These are phyloP conservation scores for Dendrothele bispora DNA, from an alignment of 768 basidiomycete species.

Conservation along the genomic window DNA sequence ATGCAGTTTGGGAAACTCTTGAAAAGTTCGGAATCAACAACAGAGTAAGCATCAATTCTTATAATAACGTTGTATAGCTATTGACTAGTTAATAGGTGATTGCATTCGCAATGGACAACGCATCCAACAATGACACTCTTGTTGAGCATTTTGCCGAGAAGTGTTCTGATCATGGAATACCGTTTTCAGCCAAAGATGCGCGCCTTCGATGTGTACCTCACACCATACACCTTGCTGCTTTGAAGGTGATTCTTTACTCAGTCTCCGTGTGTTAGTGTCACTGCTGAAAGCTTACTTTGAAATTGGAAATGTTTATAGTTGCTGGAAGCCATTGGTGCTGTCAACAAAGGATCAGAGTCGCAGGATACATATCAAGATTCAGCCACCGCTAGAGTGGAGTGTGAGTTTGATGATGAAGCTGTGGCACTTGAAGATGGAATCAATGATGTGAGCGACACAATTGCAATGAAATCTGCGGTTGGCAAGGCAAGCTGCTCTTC, in stretches of 20 bases:
- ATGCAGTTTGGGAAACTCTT: slow-evolving; percentile 18
- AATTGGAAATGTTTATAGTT: slow-evolving; percentile 18
- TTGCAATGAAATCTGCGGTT: slow-evolving; percentile 9
- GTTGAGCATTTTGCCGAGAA: slow-evolving; percentile 7
- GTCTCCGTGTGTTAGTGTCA: no score
- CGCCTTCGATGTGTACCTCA: slow-evolving; percentile 26
- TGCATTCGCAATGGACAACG: slow-evolving; percentile 19
- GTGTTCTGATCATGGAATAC: slow-evolving; percentile 5
- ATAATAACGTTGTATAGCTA: neutral
- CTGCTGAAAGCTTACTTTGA: neutral
- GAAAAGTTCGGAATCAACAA: slow-evolving; percentile 16
- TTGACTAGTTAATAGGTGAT: slow-evolving; percentile 10
- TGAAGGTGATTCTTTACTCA: slow-evolving; percentile 23
- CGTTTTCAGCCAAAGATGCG: slow-evolving; percentile 13
- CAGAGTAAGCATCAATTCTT: slow-evolving; percentile 1
- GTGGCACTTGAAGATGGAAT: slow-evolving; percentile 11
- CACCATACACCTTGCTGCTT: slow-evolving; percentile 22
- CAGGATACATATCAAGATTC: slow-evolving; percentile 24
- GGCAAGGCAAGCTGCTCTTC: slow-evolving; percentile 13
- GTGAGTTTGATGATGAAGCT: slow-evolving; percentile 14
- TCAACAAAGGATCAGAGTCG: slow-evolving; percentile 9
- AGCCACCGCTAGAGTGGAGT: slow-evolving; percentile 9
- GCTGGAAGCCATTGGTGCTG: slow-evolving; percentile 28
- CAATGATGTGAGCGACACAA: slow-evolving; percentile 1
- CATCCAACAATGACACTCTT: no score